Percentiles rank a stretch among this genome's conserved stretches.
These are phyloP conservation scores for Suillus cothurnatus DNA, from an alignment of 768 basidiomycete species.

Conservation along the genomic window DNA sequence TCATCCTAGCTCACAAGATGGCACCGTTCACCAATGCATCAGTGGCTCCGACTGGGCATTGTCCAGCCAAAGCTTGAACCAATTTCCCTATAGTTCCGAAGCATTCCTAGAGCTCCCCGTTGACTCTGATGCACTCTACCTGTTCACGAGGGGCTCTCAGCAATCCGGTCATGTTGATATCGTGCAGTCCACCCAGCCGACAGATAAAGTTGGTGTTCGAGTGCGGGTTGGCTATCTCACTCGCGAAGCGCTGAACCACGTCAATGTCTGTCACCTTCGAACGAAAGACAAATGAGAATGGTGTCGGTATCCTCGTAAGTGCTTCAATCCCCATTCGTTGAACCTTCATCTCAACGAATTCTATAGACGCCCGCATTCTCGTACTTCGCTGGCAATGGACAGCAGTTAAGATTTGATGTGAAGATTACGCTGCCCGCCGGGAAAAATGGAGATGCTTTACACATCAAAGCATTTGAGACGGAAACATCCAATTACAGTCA, in stretches of 20 bases:
- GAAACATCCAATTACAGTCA: constrained; percentile 43
- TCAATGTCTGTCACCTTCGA: constrained; percentile 34
- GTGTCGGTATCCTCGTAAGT: constrained; percentile 39
- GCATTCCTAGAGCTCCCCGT: constrained; percentile 32
- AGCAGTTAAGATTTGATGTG: constrained; percentile 36
- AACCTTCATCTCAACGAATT: neutral
- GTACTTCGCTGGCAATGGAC: constrained; percentile 7
- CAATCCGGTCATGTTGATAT: constrained; percentile 33
- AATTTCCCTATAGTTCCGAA: constrained; percentile 30
- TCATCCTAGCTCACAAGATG: constrained; percentile 3
- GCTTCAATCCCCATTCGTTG: neutral
- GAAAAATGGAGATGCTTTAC: constrained; percentile 20
- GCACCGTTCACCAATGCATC: constrained; percentile 17
- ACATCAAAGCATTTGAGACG: constrained; percentile 47
- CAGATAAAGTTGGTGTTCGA: constrained; percentile 31
- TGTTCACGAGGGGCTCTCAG: constrained; percentile 31
- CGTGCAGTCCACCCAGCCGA: constrained; percentile 29
- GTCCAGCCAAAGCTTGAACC: constrained; percentile 7
- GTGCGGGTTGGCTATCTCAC: constrained; percentile 26
- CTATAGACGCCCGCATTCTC: constrained; percentile 36
- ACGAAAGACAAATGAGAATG: constrained; percentile 25
- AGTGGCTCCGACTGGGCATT: constrained; percentile 22
- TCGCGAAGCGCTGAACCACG: constrained; percentile 21
- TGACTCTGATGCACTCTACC: constrained; percentile 30
- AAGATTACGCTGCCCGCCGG: constrained; percentile 40